Evolutionary conservation across 441 rosid species (phyloP), one percentile per base, ranked within the genome.

Genomic region (Rhodomyrtus psidioides): DNA sequence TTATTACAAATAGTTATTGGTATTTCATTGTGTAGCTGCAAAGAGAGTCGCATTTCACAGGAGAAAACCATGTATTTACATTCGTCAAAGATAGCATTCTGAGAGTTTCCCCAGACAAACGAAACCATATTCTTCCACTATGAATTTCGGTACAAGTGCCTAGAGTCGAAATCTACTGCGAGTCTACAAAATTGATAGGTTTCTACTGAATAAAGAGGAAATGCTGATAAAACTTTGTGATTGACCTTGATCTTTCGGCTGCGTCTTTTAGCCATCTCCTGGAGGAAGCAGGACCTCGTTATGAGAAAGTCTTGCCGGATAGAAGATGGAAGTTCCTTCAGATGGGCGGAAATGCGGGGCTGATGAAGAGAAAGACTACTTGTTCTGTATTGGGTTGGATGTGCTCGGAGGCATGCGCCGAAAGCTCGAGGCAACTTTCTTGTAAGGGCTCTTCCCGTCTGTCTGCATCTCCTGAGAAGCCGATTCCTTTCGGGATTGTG

Each of bases 321-420:
- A 2, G 79, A 70, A 21, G 79, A 34, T 19, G 79, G 79, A 70
- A 70, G n/a, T 42, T 24, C 49, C 34, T 19, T 42, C 44, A 19
- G 39, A 34, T 24, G 49, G 13, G 49, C 1, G 51, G n/a, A 74
- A 23, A 42, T 42, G n/a, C 27, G 60, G 82, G 88, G 84, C 87
- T 79, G 83, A 83, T 89, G 88, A 82, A 60, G 85, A 60, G 53
- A 88, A 85, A 84, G 79, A 55, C 90, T 91, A 95, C 96, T 93
- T 95, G 90, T 96, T 96, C 93, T 94, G 96, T 42, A 83, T 92
- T 44, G 99, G 99, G 85, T 93, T 95, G 49, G 94, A 86, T 74
- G 86, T 88, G 88, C 93, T 94, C 27, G 95, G 93, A 83, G 99
- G 99, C 83, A 93, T 93, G 90, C 57, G 89, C 86, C 93, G 84